These are phyloP conservation scores for Backusella morwellensis DNA, from an alignment of 192 early-diverging fungal species.

Conservation along the genomic window DNA sequence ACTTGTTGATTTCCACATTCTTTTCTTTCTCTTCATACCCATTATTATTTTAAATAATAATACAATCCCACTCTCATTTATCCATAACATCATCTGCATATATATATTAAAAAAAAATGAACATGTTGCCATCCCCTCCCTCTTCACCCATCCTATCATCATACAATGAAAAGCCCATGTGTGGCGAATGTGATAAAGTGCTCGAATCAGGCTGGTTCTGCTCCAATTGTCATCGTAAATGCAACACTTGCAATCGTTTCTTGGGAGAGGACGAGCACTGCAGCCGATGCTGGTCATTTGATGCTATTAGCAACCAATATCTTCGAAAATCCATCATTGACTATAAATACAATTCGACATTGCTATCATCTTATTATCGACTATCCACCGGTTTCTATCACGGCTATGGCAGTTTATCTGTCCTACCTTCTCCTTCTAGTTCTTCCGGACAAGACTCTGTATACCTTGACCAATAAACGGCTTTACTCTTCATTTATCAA, in stretches of 20 bases:
- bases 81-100: neutral
- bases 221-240: constrained; percentile 31
- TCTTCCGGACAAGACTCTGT: constrained; percentile 1
- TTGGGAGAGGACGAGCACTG: constrained; percentile 29
- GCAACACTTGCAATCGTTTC: constrained; percentile 33
- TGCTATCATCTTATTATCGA: constrained; percentile 7
- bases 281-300: constrained; percentile 35
- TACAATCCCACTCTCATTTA: neutral
- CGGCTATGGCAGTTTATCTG: neutral
- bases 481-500: neutral
- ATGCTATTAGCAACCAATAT: constrained; percentile 3
- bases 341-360: constrained; percentile 5
- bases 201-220: constrained; percentile 34
- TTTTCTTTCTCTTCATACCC: neutral
- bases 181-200: constrained; percentile 28
- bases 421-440: constrained; percentile 7
- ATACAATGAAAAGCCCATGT: constrained; percentile 10
- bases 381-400: neutral
- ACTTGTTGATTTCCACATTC: neutral
- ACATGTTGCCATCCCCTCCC: constrained; percentile 22
- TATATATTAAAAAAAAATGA: neutral
- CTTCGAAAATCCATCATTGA: neutral
- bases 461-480: neutral
- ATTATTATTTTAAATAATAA: neutral
- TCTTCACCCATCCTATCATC: constrained; percentile 10